A percentile compares a stretch with the other conserved stretches of the same genome.
These are phyloP conservation scores for Pseudohalonectria lignicola DNA, from an alignment of 2,329 filamentous ascomycete genomes.

Conservation along the genomic window DNA sequence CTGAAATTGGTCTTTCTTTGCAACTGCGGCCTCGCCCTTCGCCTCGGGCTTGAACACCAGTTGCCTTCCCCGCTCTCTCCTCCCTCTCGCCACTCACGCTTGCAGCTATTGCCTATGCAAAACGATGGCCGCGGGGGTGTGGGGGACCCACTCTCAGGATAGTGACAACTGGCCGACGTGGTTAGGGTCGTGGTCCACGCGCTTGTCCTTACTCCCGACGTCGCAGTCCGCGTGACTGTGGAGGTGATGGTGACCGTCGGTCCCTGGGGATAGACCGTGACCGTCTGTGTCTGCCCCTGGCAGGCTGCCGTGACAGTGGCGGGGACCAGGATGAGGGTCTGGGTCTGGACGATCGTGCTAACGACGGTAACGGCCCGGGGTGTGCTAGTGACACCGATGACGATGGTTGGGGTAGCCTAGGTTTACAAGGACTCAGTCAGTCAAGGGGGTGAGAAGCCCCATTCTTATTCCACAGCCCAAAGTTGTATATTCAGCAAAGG, in stretches of 20 bases:
- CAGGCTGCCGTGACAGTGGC: constrained; percentile 19
- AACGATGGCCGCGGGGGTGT: not conserved
- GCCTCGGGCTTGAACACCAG: too few species aligned
- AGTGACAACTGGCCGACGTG: constrained; percentile 21
- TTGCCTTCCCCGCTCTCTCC: too few species aligned
- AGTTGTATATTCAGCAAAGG: too few species aligned
- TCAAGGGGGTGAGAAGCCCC: not conserved
- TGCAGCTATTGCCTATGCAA: constrained; percentile 3
- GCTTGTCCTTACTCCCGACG: constrained; percentile 19
- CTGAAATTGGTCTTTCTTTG: too few species aligned
- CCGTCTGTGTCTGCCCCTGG: constrained; percentile 19
- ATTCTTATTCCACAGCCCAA: not conserved
- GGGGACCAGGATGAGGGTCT: constrained; percentile 21
- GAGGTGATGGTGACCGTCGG: constrained; percentile 18
- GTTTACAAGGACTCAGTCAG: not conserved
- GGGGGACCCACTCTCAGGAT: constrained; percentile 13
- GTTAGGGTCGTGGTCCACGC: constrained; percentile 19
- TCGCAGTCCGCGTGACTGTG: constrained; percentile 19
- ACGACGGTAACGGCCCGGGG: constrained; percentile 18
- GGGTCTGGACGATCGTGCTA: constrained; percentile 17
- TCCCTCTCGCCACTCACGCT: too few species aligned
- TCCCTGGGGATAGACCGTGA: constrained; percentile 20
- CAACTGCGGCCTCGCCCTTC: too few species aligned
- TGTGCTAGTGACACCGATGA: constrained; percentile 24
- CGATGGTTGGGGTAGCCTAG: constrained; percentile 24